Conservation (phyloP, 768 basidiomycete species). For the Mycena vulgaris region DNA sequence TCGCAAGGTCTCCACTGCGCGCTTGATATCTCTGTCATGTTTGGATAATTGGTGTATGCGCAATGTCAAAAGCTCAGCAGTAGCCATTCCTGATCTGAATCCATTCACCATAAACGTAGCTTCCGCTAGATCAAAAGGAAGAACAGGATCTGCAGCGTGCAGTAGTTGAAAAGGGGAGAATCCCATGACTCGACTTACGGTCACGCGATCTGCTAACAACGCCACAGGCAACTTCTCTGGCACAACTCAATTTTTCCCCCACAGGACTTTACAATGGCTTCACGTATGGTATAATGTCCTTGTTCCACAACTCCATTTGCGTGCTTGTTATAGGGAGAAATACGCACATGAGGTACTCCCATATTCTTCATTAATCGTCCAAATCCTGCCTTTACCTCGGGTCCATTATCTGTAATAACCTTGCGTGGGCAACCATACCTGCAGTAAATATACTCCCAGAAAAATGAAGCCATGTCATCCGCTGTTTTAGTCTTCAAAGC, state of each 20-base stretch:
- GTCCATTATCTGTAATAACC: too few relatives aligned
- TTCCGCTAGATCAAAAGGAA: constrained; percentile 11
- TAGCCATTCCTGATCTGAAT: too few relatives aligned
- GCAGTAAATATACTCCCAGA: constrained; percentile 52
- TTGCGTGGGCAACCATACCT: constrained; percentile 49
- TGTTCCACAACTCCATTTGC: too few relatives aligned
- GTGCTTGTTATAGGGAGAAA: constrained; percentile 54
- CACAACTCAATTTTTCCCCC: constrained; percentile 36
- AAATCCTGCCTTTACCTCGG: constrained; percentile 45
- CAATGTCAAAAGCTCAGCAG: background rate
- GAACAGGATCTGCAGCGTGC: constrained; percentile 3
- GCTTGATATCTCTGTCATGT: background rate
- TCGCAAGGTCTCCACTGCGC: background rate
- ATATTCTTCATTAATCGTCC: constrained; percentile 5
- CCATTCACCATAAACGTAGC: background rate
- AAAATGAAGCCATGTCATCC: constrained; percentile 43
- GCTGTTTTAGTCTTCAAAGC: constrained; percentile 39
- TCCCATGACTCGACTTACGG: constrained; percentile 39
- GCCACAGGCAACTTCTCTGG: constrained; percentile 40
- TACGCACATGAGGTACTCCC: constrained; percentile 44
- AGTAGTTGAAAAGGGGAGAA: constrained; percentile 36
- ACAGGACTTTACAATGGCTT: constrained; percentile 49
- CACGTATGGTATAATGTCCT: too few relatives aligned
- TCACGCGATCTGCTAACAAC: too few relatives aligned
- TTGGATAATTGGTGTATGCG: constrained; percentile 1